Percentiles rank a stretch among this genome's conserved stretches.
These are phyloP conservation scores for Thalia dealbata DNA, from an alignment of 176 grass and related monocot genomes.

Conservation along the genomic window DNA sequence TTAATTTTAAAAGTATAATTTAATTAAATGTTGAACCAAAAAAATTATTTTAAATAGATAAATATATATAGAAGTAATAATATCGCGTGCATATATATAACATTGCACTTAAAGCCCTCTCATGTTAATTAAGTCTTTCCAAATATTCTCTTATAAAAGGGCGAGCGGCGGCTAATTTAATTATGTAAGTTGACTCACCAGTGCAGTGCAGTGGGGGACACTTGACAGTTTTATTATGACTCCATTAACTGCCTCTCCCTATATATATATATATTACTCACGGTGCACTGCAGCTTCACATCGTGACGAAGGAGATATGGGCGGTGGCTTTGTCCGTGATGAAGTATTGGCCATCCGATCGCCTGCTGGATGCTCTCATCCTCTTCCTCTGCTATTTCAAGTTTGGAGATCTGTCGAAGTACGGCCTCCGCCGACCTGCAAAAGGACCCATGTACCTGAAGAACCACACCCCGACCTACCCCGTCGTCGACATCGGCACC, in stretches of 20 bases:
- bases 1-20: not conserved
- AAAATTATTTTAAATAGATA: not conserved
- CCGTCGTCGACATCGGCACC: not conserved
- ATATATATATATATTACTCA: not conserved
- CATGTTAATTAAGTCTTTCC: no score
- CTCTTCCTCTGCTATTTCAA: conserved; percentile 4
- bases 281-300: conserved; percentile 8
- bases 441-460: conserved; percentile 8
- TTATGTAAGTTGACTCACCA: no score
- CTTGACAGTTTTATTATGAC: not conserved
- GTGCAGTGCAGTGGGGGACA: no score
- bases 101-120: no score
- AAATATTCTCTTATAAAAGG: no score
- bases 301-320: conserved; percentile 11
- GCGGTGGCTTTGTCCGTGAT: not conserved
- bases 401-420: conserved; percentile 4
- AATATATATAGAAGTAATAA: no score
- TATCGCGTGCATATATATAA: no score
- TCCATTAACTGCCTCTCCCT: not conserved
- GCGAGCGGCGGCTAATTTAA: no score
- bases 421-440: not conserved
- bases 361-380: not conserved
- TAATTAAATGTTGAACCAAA: not conserved
- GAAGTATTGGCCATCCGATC: not conserved
- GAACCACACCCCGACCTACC: not conserved